These are phyloP conservation scores for Microglena sp. DNA, from an alignment of 139 green algal genomes.

Conservation along the genomic window DNA sequence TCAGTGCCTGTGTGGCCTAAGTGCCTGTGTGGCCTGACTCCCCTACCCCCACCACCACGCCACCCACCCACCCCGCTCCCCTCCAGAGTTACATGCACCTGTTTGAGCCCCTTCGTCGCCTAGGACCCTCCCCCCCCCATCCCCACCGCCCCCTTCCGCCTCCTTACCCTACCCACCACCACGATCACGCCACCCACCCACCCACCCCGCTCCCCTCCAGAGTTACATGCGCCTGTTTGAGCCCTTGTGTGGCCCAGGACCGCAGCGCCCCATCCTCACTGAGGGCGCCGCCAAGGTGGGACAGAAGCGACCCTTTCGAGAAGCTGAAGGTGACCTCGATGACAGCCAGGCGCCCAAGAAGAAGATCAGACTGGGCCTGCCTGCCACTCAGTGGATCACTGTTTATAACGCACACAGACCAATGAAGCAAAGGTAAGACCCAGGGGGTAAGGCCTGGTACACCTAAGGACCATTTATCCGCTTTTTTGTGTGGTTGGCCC, in stretches of 20 bases:
- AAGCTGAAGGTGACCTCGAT: constrained; percentile 56
- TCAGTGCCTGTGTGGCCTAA: too few species aligned
- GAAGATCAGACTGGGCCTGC: constrained; percentile 83
- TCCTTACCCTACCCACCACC: too few species aligned
- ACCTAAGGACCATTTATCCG: too few species aligned
- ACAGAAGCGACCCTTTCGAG: constrained; percentile 82
- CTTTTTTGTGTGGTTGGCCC: too few species aligned
- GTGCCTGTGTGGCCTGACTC: too few species aligned
- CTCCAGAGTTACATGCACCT: constrained; percentile 69
- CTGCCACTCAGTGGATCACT: constrained; percentile 98
- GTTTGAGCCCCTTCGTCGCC: constrained; percentile 91
- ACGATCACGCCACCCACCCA: too few species aligned
- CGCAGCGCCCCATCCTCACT: constrained; percentile 73
- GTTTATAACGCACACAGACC: constrained; percentile 96
- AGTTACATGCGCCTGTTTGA: constrained; percentile 92
- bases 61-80: too few species aligned
- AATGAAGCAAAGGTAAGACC: constrained; percentile 92
- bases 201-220: too few species aligned
- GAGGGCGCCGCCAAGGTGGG: constrained; percentile 57
- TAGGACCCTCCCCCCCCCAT: too few species aligned
- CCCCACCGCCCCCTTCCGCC: too few species aligned
- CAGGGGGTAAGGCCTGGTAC: too few species aligned
- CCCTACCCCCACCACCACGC: too few species aligned
- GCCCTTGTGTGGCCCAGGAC: constrained; percentile 73
- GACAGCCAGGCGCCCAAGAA: constrained; percentile 84